A percentile compares a stretch with the other conserved stretches of the same genome.
phyloP scores from a whole-genome alignment of 176 grass and related monocot genomes.

The Aegilops speltoides region DNA sequence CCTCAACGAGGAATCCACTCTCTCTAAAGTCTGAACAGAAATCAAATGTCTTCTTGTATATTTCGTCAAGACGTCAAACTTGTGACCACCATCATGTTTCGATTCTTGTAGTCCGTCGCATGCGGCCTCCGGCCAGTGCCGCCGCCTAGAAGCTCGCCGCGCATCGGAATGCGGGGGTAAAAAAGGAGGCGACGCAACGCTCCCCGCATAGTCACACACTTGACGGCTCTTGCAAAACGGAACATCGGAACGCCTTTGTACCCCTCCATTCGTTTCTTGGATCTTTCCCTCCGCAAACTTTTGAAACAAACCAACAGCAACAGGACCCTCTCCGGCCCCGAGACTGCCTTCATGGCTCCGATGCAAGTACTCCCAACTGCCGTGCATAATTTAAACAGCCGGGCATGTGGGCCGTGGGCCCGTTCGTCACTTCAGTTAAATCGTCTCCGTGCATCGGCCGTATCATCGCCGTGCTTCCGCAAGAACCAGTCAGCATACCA shows the following conservation, averaged over 20 bases:
- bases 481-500: background rate
- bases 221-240: constrained; percentile 2
- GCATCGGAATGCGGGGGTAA: background rate
- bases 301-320: constrained; percentile 9
- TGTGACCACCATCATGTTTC: no score
- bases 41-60: no score
- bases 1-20: no score
- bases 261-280: background rate
- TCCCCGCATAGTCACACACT: background rate
- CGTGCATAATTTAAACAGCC: background rate
- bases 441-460: background rate
- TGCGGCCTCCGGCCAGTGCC: background rate
- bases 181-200: background rate
- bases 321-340: background rate
- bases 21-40: no score
- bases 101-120: background rate
- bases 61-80: no score
- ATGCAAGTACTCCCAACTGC: constrained; percentile 5
- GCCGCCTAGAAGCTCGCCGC: background rate
- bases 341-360: background rate
- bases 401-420: background rate
- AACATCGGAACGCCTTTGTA: background rate
- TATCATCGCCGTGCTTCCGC: background rate
- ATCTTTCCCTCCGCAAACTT: constrained; percentile 36
- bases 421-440: background rate